Evolutionary conservation across 805 yeast species (phyloP).

Genomic region (Starmerella ratchasimensis): DNA sequence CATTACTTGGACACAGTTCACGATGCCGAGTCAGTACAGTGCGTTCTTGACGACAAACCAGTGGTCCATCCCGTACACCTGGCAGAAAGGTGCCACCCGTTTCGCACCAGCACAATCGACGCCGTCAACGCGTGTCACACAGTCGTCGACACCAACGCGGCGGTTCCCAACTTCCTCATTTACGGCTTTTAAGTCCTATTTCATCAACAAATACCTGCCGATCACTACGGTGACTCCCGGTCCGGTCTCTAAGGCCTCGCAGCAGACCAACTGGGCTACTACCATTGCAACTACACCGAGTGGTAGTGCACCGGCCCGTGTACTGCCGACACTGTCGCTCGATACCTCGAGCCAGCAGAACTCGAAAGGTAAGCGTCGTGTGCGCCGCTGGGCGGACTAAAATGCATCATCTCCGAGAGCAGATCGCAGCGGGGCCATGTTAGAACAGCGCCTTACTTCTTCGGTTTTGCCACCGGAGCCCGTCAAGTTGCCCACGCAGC

Average conservation of each 20-base stretch:
- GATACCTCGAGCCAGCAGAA: neutral
- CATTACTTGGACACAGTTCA: conserved; percentile 12
- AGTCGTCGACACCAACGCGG: conserved; percentile 42
- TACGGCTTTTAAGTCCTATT: conserved; percentile 40
- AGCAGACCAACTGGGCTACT: conserved; percentile 54
- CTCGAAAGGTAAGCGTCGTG: conserved; percentile 6
- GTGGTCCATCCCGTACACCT: conserved; percentile 45
- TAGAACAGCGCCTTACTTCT: no score
- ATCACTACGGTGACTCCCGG: conserved; percentile 70
- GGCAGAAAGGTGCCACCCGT: conserved; percentile 64
- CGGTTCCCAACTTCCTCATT: conserved; percentile 56
- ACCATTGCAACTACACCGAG: conserved; percentile 50
- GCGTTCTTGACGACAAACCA: conserved; percentile 3
- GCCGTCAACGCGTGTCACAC: conserved; percentile 61
- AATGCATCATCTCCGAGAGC: no score
- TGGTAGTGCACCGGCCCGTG: conserved; percentile 43
- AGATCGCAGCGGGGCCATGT: no score
- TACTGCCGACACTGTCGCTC: conserved; percentile 13
- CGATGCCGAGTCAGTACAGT: no score
- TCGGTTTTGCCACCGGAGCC: no score
- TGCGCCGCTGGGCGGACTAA: conserved; percentile 18
- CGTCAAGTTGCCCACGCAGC: no score
- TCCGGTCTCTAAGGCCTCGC: conserved; percentile 58
- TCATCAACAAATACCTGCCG: conserved; percentile 31
- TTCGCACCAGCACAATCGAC: conserved; percentile 90